Conservation (phyloP, 1,284 basidiomycete genomes). For the Microbotryomycetes sp. region DNA sequence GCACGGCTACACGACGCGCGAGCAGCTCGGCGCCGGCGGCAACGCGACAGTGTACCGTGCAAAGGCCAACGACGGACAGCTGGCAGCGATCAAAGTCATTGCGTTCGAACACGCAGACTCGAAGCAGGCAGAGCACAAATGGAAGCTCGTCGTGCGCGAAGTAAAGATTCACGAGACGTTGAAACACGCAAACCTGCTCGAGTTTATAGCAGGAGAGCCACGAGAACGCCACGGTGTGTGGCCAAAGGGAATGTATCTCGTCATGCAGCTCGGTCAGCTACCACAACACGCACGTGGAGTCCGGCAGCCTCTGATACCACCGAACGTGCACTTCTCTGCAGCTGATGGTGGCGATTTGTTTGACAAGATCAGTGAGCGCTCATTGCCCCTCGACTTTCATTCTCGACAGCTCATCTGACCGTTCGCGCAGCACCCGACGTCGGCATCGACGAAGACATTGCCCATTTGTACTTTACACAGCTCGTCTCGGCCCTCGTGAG, state of each 20-base stretch:
- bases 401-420: neutral
- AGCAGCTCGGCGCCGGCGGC: constrained; percentile 73
- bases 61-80: constrained; percentile 43
- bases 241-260: constrained; percentile 78
- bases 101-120: constrained; percentile 41
- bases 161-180: constrained; percentile 81
- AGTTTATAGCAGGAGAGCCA: constrained; percentile 61
- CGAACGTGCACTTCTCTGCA: no score
- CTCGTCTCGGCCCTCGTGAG: constrained; percentile 63
- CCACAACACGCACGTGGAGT: neutral
- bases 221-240: constrained; percentile 51
- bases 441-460: constrained; percentile 77
- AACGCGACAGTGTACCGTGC: constrained; percentile 25
- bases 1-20: constrained; percentile 58
- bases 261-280: constrained; percentile 57
- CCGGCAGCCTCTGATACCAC: no score
- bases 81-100: constrained; percentile 81
- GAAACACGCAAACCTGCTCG: constrained; percentile 74
- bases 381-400: neutral
- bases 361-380: constrained; percentile 81
- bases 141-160: constrained; percentile 84
- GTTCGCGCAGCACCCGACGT: constrained; percentile 64
- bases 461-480: constrained; percentile 87
- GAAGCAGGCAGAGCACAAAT: constrained; percentile 54
- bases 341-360: constrained; percentile 93